Base-by-base conservation (phyloP, 495 filamentous ascomycete genomes). In the Daldinia caldariorum region DNA sequence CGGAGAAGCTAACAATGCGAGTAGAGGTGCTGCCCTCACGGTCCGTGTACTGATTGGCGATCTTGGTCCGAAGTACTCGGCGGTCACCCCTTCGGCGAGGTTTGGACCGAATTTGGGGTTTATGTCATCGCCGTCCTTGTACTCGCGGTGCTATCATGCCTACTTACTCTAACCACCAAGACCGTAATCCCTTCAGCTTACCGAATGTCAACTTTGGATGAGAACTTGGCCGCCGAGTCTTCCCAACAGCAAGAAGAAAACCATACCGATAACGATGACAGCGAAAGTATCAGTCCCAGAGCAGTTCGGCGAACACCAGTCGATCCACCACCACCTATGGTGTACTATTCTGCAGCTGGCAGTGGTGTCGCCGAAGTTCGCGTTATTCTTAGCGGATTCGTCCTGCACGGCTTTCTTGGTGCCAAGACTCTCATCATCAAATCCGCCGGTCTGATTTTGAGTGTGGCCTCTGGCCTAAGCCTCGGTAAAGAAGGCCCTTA, bases 331-430 rank as follows among this genome's bases (percentile, higher is more conserved):
- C 85, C 91, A 14, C 91, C 93, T 13, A 95, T 94, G 87, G 84
- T 93, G 37, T 99, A 97, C 77, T 99, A 97, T 76, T 94, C 95
- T 13, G 95, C 94, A 62, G 94, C 95, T 58, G 95, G 95, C 34
- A 97, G 93, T 80, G 95, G 95, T 69, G 95, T 99, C 20, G 95
- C 95, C 18, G 95, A 99, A 80, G 94, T 99, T 41, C 94, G 95
- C 61, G 95, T 99, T 66, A 97, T 99, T 72, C 87, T 97, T 35
- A 97, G 94, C 77, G 95, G 95, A 32, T 99, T 97, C 78, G 94
- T 99, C 57, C 84, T 99, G 32, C 95, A 99, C 82, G 94, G 95
- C 0, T 99, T 97, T 78, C 83, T 99, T 41, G 95, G 95, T 61
- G 78, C 96, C 43, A 94, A 89, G 78, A 99, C 95, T 0, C 85